Conservation (phyloP, 75 land plant species). For the Picea glauca region DNA sequence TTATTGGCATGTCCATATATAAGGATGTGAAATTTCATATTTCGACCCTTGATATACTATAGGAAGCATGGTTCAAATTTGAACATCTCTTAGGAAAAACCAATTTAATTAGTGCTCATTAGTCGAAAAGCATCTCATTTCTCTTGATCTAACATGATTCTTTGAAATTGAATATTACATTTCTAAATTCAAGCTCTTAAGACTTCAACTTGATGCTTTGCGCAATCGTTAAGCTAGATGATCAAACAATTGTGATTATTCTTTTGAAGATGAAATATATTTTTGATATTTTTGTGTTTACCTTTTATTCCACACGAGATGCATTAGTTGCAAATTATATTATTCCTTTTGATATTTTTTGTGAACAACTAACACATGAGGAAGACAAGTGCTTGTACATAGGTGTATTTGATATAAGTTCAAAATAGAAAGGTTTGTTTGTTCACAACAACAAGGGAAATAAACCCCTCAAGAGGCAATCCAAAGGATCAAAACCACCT, state of each 20-base stretch:
- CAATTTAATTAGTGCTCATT: background rate
- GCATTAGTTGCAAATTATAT: no score
- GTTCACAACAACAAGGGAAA: no score
- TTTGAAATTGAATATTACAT: background rate
- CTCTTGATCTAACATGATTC: background rate
- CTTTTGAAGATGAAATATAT: no score
- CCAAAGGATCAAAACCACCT: no score
- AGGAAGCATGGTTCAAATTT: background rate
- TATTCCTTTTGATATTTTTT: no score
- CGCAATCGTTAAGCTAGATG: background rate
- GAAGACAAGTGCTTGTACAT: no score
- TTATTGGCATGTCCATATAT: background rate
- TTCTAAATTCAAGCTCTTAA: background rate
- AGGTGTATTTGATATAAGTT: no score
- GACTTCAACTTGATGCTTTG: background rate
- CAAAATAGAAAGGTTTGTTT: no score
- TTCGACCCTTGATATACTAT: background rate
- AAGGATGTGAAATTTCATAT: background rate
- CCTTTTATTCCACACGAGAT: no score
- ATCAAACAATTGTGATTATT: background rate
- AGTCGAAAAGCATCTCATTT: background rate
- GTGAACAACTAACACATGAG: no score
- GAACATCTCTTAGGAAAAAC: background rate
- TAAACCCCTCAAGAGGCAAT: no score
- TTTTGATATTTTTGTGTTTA: no score